These are phyloP conservation scores for Capsaspora owczarzaki DNA, from an alignment of 78 protist species.

Conservation along the genomic window DNA sequence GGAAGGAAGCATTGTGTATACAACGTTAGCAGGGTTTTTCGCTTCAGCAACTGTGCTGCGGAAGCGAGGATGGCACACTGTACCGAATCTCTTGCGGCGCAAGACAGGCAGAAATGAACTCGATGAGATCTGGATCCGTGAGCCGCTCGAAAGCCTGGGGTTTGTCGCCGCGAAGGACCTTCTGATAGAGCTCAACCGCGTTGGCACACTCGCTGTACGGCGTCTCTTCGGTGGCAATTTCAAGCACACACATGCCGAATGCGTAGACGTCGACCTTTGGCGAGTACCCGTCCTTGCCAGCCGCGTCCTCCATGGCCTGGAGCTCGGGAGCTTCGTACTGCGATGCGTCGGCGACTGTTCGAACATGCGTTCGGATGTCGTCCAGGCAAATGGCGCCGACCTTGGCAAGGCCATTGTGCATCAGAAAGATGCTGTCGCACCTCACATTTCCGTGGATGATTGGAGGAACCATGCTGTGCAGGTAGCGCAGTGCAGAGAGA, in stretches of 20 bases:
- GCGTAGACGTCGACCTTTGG: conserved; percentile 65
- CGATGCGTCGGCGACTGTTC: conserved; percentile 14
- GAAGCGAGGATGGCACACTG: too few species aligned
- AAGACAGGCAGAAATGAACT: conserved; percentile 41
- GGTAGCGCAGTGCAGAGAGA: conserved; percentile 50
- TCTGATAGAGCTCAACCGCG: conserved; percentile 53
- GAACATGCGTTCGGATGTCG: neutral
- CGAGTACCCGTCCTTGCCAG: too few species aligned
- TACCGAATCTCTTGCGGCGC: neutral
- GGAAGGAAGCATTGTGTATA: too few species aligned
- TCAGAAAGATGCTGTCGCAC: conserved; percentile 80
- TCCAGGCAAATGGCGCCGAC: conserved; percentile 11
- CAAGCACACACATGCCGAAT: conserved; percentile 83
- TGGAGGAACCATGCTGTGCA: conserved; percentile 45
- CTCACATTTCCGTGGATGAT: conserved; percentile 85
- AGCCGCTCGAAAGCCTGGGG: conserved; percentile 25
- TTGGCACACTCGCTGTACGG: conserved; percentile 69
- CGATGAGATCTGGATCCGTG: neutral
- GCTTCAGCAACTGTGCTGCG: too few species aligned
- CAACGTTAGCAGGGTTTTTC: too few species aligned
- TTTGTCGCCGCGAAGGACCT: neutral
- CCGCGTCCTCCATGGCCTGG: neutral
- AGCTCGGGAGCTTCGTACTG: neutral
- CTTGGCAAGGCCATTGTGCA: conserved; percentile 25
- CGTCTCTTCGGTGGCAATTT: conserved; percentile 61